Base-by-base conservation (phyloP, 805 yeast species). In the Millerozyma miso region DNA sequence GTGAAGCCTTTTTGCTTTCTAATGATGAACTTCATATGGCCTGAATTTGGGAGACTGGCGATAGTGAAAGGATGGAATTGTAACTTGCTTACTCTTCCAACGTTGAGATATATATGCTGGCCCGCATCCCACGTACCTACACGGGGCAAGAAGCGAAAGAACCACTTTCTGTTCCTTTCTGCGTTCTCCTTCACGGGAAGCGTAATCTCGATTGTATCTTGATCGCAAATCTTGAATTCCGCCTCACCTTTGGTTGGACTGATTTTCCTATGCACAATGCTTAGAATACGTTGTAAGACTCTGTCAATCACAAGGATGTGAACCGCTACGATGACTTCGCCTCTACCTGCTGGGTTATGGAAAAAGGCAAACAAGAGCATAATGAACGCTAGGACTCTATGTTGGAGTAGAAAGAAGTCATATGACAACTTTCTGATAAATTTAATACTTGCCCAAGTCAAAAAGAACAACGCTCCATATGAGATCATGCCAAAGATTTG, bases 21-120 rank as follows among this genome's bases (percentile, higher is more conserved):
- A 23, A 74, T 64, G 2, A 76, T 56, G 39, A 76, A 57, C 18
- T 55, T 63, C 53, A 76, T 64, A 33, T 64, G 66, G 2, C 69
- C 69, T 2, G 65, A 43, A 4, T 59, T 66, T 10, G 73, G 55
- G 31, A 71, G 49, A 39, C 72, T 65, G 3, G 71, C 53, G 39
- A 74, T 69, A 2, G 79, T 71, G 52, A 74, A 74, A 1, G 80
- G 80, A 51, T 74, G 80, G 46, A 59, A 61, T 46, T 73, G 76
- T 34, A 69, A 50, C 4, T 51, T 46, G 2, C 61, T 57, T 14
- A 73, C 66, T 41, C 63, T 62, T 3, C 63, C 52, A 5, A 74
- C 73, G 38, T 62, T 69, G n/a, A 74, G 53, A 32, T 58, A 61
- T 10, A 73, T 62, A 50, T 74, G 76, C 51, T 72, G 77, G 3